These are phyloP conservation scores for Ascodesmis nigricans DNA, from an alignment of 495 filamentous ascomycete species.

Conservation along the genomic window DNA sequence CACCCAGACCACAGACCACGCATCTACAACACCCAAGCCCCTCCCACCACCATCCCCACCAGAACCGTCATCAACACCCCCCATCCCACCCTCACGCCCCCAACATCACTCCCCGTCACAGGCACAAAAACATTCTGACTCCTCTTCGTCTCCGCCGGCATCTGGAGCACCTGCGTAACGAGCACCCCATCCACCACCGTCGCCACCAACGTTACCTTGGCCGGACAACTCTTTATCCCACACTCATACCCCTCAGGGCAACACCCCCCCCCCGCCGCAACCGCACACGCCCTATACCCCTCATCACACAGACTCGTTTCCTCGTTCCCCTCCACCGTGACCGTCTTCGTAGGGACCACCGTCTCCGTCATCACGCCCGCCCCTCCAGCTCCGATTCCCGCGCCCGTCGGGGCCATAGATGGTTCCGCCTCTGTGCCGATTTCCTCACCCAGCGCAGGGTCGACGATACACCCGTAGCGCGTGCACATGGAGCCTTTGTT, in stretches of 20 bases:
- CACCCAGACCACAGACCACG: too few species aligned
- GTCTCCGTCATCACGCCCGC: conserved; percentile 30
- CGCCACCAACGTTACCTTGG: too few species aligned
- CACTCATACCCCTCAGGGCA: conserved; percentile 57
- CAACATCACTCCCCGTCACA: too few species aligned
- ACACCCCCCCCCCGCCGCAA: conserved; percentile 45
- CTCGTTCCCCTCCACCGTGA: too few species aligned
- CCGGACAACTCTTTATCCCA: conserved; percentile 41
- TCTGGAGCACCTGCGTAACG: too few species aligned
- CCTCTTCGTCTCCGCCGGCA: too few species aligned
- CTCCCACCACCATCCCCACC: too few species aligned
- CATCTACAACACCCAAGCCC: too few species aligned
- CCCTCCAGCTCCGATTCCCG: conserved; percentile 42
- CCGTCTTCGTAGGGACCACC: conserved; percentile 20
- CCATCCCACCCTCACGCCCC: too few species aligned
- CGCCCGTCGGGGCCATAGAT: conserved; percentile 40
- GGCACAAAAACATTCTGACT: too few species aligned
- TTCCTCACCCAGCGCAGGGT: conserved; percentile 36
- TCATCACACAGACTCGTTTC: conserved; percentile 36
- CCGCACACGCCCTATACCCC: conserved; percentile 60
- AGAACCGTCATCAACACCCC: too few species aligned
- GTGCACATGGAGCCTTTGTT: conserved; percentile 59
- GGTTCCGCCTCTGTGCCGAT: conserved; percentile 56
- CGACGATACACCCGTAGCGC: conserved; percentile 59
- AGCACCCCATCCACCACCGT: too few species aligned